A percentile compares a stretch with the other conserved stretches of the same genome.
phyloP scores from a whole-genome alignment of 305 asterid genomes.

The Solanum hybrid region DNA sequence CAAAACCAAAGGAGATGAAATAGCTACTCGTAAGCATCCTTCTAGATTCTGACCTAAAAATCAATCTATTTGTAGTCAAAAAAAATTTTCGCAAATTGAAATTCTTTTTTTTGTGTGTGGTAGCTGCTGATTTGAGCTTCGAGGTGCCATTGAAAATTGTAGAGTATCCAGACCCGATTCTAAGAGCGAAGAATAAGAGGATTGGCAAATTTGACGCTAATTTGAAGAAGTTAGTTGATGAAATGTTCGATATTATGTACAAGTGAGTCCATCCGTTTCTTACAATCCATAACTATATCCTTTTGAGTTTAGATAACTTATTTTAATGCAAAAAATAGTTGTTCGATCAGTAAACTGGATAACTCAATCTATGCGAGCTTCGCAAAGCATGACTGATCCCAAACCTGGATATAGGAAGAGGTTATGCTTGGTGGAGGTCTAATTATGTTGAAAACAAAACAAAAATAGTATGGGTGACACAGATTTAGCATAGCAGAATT shows the following conservation, averaged over 20 bases:
- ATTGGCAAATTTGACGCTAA: slow-evolving; percentile 52
- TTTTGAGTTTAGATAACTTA: background rate
- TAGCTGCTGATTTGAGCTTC: slow-evolving; percentile 67
- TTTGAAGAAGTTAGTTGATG: slow-evolving; percentile 66
- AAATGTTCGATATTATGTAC: slow-evolving; percentile 94
- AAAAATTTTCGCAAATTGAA: background rate
- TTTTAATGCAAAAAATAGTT: background rate
- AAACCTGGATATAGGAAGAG: background rate
- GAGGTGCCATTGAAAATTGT: slow-evolving; percentile 50
- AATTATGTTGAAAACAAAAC: background rate
- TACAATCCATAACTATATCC: background rate
- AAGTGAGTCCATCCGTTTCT: slow-evolving; percentile 29
- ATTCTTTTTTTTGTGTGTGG: slow-evolving; percentile 5
- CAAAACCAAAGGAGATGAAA: slow-evolving; percentile 21
- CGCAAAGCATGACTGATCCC: background rate
- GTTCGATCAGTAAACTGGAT: background rate
- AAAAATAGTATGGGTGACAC: background rate
- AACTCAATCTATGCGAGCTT: background rate
- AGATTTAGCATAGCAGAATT: background rate
- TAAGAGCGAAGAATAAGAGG: slow-evolving; percentile 77
- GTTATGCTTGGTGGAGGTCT: background rate
- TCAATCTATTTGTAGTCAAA: background rate
- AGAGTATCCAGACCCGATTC: slow-evolving; percentile 67
- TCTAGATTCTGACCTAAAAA: background rate
- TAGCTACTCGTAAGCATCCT: slow-evolving; percentile 49